phyloP scores from a whole-genome alignment of 2,329 filamentous ascomycete genomes.

The Orbilia brochopaga region DNA sequence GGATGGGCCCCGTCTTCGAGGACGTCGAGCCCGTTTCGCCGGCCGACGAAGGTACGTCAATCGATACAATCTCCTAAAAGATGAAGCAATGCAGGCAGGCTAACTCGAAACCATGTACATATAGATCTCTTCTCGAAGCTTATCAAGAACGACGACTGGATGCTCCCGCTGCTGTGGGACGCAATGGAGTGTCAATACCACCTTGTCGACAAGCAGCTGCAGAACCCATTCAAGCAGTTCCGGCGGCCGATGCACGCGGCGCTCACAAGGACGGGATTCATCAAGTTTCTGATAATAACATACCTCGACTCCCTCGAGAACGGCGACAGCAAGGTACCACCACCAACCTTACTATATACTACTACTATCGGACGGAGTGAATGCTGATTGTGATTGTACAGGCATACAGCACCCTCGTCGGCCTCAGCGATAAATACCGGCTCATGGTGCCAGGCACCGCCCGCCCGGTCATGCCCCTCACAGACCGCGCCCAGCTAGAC shows the following conservation, averaged over 20 bases:
- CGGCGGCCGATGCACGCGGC: slow-evolving; percentile 15
- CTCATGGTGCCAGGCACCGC: slow-evolving; percentile 31
- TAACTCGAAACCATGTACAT: not conserved
- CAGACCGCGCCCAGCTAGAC: slow-evolving; percentile 27
- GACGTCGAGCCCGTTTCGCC: slow-evolving; percentile 15
- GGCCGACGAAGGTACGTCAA: slow-evolving; percentile 17
- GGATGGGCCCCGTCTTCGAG: slow-evolving; percentile 23
- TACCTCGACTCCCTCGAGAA: slow-evolving; percentile 24
- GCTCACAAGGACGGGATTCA: slow-evolving; percentile 32
- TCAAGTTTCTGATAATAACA: slow-evolving; percentile 39
- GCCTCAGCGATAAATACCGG: slow-evolving; percentile 32
- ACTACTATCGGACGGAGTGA: not conserved
- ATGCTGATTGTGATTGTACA: slow-evolving; percentile 2
- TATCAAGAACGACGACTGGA: slow-evolving; percentile 22
- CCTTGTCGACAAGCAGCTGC: slow-evolving; percentile 7
- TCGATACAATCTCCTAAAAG: not conserved
- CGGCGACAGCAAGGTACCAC: slow-evolving; percentile 15
- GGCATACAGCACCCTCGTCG: slow-evolving; percentile 22
- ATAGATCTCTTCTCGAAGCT: slow-evolving; percentile 18
- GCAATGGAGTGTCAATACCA: slow-evolving; percentile 43
- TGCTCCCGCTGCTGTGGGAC: slow-evolving; percentile 30
- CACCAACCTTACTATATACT: not conserved
- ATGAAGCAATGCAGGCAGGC: not conserved
- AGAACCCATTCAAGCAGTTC: slow-evolving; percentile 40
- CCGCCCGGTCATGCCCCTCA: slow-evolving; percentile 43